phyloP scores from a whole-genome alignment of 2,329 filamentous ascomycete genomes.

The Fusarium aywerte region DNA sequence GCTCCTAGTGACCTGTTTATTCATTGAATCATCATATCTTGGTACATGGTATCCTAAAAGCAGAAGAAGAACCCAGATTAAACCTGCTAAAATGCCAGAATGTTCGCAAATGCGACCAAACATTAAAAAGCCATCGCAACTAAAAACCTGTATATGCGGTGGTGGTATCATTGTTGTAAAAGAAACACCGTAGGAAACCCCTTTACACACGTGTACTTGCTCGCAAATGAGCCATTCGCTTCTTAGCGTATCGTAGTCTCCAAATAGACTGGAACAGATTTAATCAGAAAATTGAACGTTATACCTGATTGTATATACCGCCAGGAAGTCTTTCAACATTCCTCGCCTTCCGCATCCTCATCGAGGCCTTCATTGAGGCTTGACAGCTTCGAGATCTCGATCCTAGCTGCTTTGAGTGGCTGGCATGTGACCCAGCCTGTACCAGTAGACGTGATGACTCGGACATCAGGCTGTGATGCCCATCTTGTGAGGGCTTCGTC shows the following conservation, averaged over 20 bases:
- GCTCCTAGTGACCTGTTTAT: background rate
- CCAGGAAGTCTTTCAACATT: slow-evolving; percentile 18
- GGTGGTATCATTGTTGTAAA: slow-evolving; percentile 20
- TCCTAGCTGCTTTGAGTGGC: slow-evolving; percentile 42
- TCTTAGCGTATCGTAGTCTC: background rate
- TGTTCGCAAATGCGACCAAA: background rate
- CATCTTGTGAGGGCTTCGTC: slow-evolving; percentile 56
- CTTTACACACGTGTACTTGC: background rate
- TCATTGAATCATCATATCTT: background rate
- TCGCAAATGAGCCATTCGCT: background rate
- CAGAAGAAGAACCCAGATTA: background rate
- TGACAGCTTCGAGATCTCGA: slow-evolving; percentile 19
- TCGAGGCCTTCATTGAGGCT: slow-evolving; percentile 22
- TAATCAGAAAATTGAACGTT: background rate
- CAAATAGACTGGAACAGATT: background rate
- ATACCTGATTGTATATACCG: background rate
- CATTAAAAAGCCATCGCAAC: background rate
- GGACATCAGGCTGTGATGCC: slow-evolving; percentile 53
- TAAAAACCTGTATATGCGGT: background rate
- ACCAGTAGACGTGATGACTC: slow-evolving; percentile 48
- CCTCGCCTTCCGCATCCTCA: slow-evolving; percentile 48
- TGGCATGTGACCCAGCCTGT: slow-evolving; percentile 52
- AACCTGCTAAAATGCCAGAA: background rate
- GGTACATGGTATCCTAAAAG: background rate
- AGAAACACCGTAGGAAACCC: slow-evolving; percentile 1